Conservation (phyloP, 352 stramenopile species). For the Phytophthora podocarpi region DNA sequence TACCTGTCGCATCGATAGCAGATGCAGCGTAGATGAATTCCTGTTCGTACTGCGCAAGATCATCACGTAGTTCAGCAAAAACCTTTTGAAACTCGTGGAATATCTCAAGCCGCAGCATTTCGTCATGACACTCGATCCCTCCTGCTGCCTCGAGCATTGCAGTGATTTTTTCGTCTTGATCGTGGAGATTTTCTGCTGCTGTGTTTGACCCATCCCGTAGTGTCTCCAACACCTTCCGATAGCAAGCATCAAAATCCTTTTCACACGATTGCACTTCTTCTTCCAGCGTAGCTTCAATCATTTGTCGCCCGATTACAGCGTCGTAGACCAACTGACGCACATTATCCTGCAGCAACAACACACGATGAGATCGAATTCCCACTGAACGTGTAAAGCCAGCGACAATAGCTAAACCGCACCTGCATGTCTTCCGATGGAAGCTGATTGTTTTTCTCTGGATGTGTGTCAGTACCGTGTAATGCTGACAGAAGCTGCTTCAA, state of each 20-base stretch:
- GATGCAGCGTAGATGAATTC: constrained; percentile 48
- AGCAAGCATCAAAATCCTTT: constrained; percentile 39
- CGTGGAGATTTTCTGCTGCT: constrained; percentile 8
- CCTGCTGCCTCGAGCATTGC: constrained; percentile 20
- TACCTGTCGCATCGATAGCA: constrained; percentile 35
- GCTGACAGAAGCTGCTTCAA: constrained; percentile 57
- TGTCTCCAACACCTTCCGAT: constrained; percentile 35
- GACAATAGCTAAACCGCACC: constrained; percentile 8
- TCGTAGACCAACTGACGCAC: constrained; percentile 68
- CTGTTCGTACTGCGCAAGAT: constrained; percentile 42
- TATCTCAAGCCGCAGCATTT: constrained; percentile 59
- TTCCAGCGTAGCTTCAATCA: constrained; percentile 64
- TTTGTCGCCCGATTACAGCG: constrained; percentile 70
- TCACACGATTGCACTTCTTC: constrained; percentile 52
- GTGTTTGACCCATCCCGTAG: constrained; percentile 19
- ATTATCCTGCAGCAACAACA: constrained; percentile 22
- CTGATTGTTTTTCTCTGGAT: constrained; percentile 31
- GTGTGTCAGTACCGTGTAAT: constrained; percentile 3
- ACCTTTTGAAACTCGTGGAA: constrained; percentile 37
- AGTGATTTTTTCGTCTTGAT: constrained; percentile 28
- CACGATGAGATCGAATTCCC: background rate
- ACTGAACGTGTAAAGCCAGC: background rate
- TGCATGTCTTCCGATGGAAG: constrained; percentile 20
- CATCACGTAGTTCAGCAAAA: constrained; percentile 24
- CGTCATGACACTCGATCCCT: constrained; percentile 31